Evolutionary conservation across 2,329 filamentous ascomycete species (phyloP), one percentile per base, ranked within the genome.

Genomic region (Sporothrix inflata): DNA sequence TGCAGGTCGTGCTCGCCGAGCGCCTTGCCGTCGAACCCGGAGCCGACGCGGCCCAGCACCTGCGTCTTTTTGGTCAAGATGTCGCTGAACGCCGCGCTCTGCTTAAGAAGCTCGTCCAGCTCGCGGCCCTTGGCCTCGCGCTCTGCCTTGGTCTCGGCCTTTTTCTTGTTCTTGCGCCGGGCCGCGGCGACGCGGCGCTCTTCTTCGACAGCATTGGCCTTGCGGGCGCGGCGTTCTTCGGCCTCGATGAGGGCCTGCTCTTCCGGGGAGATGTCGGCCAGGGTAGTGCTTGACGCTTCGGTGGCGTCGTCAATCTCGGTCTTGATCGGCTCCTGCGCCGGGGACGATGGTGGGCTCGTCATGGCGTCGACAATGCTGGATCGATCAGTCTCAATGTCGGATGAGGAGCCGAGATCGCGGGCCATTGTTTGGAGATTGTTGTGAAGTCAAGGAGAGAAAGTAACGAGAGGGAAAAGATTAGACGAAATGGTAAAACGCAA

Each of bases 1-100:
- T 90, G 86, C 19, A 98, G 81, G 70, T 94, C 87, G 71, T 90
- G 89, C 74, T 90, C 88, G 6, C 88, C 87, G 0, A 91, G 80
- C 0, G 86, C 82, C 76, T 89, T 85, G 14, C 88, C 89, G 72
- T 90, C 87, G 1, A 91, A 82, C 9, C 85, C 84, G 3, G 86
- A 88, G 2, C 89, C 89, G 0, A 91, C 88, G 1, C 88, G 85
- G 1, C 89, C 89, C 0, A 91, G 82, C 0, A 87, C 88, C 67
- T 89, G 84, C 0, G 89, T 91, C 79, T 90, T 91, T 71, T 88
- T 86, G 0, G 88, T 90, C 1, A 91, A 77, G 11, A 90, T 89
- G 49, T 90, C 86, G 27, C 86, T 88, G 72, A 91, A 91, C 0
- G 88, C 85, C 0, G 85, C 87, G 65, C 87, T 89, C 77, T 90